Percentiles rank a stretch among this genome's conserved stretches.
phyloP scores from a whole-genome alignment of 345 rosid genomes.

The Bretschneidera sinensis region DNA sequence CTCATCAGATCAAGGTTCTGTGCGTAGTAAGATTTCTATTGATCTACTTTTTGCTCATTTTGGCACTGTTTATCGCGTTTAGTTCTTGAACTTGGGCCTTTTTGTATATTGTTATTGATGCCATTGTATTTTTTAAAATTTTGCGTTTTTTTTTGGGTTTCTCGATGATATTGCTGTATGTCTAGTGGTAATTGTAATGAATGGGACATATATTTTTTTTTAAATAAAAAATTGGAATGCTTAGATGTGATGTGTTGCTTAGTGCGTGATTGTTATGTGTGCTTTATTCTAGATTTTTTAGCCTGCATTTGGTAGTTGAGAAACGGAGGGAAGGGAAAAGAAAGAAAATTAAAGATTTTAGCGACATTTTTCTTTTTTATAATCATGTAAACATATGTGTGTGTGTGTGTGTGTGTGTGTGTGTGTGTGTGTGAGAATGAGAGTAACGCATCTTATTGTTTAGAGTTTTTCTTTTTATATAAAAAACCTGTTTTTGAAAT shows the following conservation, averaged over 20 bases:
- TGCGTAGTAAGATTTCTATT: slow-evolving; percentile 48
- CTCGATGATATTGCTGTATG: background rate
- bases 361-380: background rate
- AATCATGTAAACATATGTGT: background rate
- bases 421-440: too few species aligned
- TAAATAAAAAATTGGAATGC: background rate
- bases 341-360: slow-evolving; percentile 7
- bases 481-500: background rate
- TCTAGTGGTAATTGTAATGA: background rate
- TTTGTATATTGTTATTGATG: background rate
- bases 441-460: too few species aligned
- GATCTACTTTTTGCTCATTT: slow-evolving; percentile 18
- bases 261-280: background rate
- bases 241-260: slow-evolving; percentile 15
- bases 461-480: too few species aligned
- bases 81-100: background rate
- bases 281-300: too few species aligned
- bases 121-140: background rate
- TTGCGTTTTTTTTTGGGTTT: background rate
- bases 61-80: background rate
- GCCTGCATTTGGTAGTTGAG: slow-evolving; percentile 4
- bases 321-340: background rate
- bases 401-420: too few species aligned
- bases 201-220: background rate
- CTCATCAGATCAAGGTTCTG: slow-evolving; percentile 49